Evolutionary conservation across 371 early-diverging fungal species (phyloP).

Genomic region (Syncephalastrum monosporum): DNA sequence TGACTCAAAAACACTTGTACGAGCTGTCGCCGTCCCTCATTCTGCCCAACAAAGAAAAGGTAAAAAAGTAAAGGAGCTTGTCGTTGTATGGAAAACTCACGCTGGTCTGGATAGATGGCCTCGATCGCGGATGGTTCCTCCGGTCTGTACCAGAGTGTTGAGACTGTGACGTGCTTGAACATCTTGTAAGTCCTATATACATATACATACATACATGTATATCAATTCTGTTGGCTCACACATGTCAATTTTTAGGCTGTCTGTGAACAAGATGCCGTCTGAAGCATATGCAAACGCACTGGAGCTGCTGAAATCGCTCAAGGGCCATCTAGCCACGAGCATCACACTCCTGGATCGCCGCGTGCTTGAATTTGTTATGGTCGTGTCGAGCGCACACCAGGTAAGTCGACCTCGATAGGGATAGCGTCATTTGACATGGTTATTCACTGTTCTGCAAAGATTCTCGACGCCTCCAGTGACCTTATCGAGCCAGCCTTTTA

Average conservation of each 20-base stretch:
- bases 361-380: conserved; percentile 29
- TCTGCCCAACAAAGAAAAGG: too few species aligned
- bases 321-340: conserved; percentile 27
- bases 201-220: too few species aligned
- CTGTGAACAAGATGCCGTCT: conserved; percentile 40
- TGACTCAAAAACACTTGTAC: conserved; percentile 28
- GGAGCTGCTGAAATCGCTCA: conserved; percentile 25
- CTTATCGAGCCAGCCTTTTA: conserved; percentile 1
- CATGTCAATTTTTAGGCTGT: conserved; percentile 18
- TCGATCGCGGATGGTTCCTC: conserved; percentile 51
- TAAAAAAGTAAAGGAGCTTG: too few species aligned
- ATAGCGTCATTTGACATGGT: background rate
- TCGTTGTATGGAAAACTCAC: too few species aligned
- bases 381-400: conserved; percentile 37
- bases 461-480: conserved; percentile 2
- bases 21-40: conserved; percentile 22
- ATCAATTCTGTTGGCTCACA: too few species aligned
- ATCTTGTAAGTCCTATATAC: conserved; percentile 42
- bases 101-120: too few species aligned
- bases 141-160: conserved; percentile 57
- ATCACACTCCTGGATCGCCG: conserved; percentile 29
- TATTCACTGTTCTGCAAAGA: conserved; percentile 4
- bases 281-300: conserved; percentile 39
- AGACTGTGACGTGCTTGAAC: conserved; percentile 55
- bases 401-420: conserved; percentile 14